Conservation (phyloP, 495 filamentous ascomycete species). For the Ascobolus immersus region DNA sequence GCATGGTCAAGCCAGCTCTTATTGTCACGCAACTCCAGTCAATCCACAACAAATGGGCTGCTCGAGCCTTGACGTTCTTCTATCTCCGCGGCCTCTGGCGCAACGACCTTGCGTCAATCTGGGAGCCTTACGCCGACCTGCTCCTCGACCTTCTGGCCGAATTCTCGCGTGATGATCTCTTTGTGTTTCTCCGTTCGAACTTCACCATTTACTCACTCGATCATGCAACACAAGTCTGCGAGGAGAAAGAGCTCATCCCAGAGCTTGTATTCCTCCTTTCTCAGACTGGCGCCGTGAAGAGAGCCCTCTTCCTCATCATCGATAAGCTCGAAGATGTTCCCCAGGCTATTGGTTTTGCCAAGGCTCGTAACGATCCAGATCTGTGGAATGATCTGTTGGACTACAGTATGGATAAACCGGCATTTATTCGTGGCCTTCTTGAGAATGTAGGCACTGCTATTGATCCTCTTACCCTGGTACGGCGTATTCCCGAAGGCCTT, state of each 20-base stretch:
- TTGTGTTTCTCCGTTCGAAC: constrained; percentile 65
- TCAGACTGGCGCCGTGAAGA: constrained; percentile 78
- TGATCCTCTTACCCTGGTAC: constrained; percentile 66
- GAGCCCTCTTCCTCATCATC: constrained; percentile 74
- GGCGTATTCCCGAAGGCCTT: constrained; percentile 70
- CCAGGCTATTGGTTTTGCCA: constrained; percentile 79
- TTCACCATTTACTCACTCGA: constrained; percentile 66
- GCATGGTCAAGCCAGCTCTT: constrained; percentile 49
- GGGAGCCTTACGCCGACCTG: constrained; percentile 55
- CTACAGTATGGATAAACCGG: constrained; percentile 88
- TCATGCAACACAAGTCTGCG: constrained; percentile 54
- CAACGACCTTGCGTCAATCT: constrained; percentile 35
- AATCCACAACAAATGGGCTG: constrained; percentile 19
- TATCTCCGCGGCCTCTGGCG: constrained; percentile 72
- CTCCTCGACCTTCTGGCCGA: constrained; percentile 63
- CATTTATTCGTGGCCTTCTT: constrained; percentile 73
- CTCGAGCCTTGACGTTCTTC: constrained; percentile 50
- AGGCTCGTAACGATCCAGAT: constrained; percentile 67
- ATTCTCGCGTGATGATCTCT: constrained; percentile 53
- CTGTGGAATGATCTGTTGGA: constrained; percentile 87
- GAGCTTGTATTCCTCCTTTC: constrained; percentile 85
- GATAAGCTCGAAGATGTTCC: constrained; percentile 65
- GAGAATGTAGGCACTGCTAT: constrained; percentile 77
- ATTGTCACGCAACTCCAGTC: constrained; percentile 49
- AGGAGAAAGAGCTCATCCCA: constrained; percentile 47